Base-by-base conservation (phyloP, 202 grass and related monocot genomes). In the Sporobolus alterniflorus region DNA sequence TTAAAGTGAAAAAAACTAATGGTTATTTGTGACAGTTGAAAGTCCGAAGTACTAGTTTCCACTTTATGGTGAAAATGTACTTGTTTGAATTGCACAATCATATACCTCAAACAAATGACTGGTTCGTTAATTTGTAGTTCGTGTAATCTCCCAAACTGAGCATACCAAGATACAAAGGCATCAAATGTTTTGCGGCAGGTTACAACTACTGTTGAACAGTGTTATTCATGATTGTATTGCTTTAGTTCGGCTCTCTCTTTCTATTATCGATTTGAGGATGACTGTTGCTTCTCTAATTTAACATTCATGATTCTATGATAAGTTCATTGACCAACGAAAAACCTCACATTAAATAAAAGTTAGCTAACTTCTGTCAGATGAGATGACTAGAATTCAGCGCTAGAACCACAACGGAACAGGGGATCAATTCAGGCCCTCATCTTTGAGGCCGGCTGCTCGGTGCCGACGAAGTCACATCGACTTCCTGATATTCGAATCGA, bases 401-500 rank as follows among this genome's bases (percentile, higher is more conserved):
- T 22, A 24, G 65, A 33, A 65, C 50, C 18, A 69, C 6, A 24
- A 24, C 1, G 9, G 31, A 69, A 33, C 7, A 44, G 25, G 0
- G 4, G 44, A 39, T 20, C 8, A 16, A 65, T 17, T 31, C 59
- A 12, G 5, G 24, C 39, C 1, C 51, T 40, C 77, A 96, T 93
- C 89, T 96, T 91, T 1, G 73, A 67, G 17, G 68, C 46, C 54
- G 81, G 79, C 20, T 89, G 88, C 29, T 81, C 51, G 36, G 89
- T 81, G 3, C 89, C 71, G 36, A 75, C 79, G 73, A 99, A 86
- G 16, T 96, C 86, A 40, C 88, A 96, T 90, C 17, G 89, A 78
- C 73, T 90, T 86, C 84, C 81, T 96, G 57, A 99, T 94, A 73
- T 70, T 96, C 3, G 81, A 86, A 64, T 77, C 76, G 62, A 99